Conservation (phyloP, 495 filamentous ascomycete species). For the Penicillium macrosclerotiorum region DNA sequence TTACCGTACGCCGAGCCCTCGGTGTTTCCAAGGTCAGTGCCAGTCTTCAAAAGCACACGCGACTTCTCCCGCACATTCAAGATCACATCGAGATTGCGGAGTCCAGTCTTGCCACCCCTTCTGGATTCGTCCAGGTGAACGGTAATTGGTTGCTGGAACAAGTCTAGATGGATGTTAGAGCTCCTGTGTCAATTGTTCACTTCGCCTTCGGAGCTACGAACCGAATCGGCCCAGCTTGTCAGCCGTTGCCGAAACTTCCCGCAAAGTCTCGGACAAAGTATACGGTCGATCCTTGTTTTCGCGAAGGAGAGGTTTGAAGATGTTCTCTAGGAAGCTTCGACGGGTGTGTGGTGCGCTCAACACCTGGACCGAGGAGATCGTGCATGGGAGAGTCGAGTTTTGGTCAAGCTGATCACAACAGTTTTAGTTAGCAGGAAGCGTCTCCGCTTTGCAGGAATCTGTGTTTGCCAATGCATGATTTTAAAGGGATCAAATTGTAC, state of each 20-base stretch:
- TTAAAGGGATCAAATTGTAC: constrained; percentile 20
- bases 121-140: constrained; percentile 74
- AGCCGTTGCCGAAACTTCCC: constrained; percentile 62
- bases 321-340: constrained; percentile 69
- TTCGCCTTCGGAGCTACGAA: constrained; percentile 35
- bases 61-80: constrained; percentile 75
- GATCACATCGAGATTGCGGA: constrained; percentile 74
- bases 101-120: constrained; percentile 50
- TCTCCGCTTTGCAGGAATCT: background rate
- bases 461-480: background rate
- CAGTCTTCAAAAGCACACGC: constrained; percentile 79
- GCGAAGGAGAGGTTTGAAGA: constrained; percentile 75
- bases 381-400: constrained; percentile 75
- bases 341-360: constrained; percentile 77
- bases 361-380: constrained; percentile 78
- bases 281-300: constrained; percentile 62
- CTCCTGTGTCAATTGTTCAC: background rate
- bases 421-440: constrained; percentile 15
- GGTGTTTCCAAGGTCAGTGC: constrained; percentile 85
- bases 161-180: constrained; percentile 52
- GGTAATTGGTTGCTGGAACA: constrained; percentile 81
- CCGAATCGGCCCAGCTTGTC: constrained; percentile 79
- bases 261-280: constrained; percentile 73
- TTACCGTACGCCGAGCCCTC: constrained; percentile 91
- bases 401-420: constrained; percentile 61